Evolutionary conservation across 192 early-diverging fungal species (phyloP).

Genomic region (Coemansia biformis): DNA sequence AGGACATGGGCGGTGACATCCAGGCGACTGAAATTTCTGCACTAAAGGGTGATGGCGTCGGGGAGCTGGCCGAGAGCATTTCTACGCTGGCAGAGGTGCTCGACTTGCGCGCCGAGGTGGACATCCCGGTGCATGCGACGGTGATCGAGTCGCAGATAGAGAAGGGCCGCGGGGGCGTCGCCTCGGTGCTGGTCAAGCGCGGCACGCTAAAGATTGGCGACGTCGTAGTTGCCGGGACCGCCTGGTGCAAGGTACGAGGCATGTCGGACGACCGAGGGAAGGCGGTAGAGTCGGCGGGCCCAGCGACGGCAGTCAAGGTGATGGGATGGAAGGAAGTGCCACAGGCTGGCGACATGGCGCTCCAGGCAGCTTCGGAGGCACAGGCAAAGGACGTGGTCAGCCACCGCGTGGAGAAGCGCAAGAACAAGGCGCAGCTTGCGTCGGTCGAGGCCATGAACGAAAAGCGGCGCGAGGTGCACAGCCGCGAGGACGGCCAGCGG

Average conservation of each 20-base stretch:
- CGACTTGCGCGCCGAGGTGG: too few species aligned
- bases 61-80: too few species aligned
- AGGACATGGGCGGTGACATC: too few species aligned
- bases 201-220: conserved; percentile 79
- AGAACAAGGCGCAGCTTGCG: conserved; percentile 57
- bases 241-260: conserved; percentile 81
- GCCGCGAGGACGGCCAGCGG: conserved; percentile 53
- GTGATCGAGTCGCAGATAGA: conserved; percentile 86
- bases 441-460: conserved; percentile 74
- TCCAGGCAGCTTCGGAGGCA: conserved; percentile 58
- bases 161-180: conserved; percentile 79
- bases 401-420: conserved; percentile 59
- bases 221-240: conserved; percentile 77
- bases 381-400: conserved; percentile 72
- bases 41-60: too few species aligned
- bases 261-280: conserved; percentile 78
- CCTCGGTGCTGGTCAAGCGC: conserved; percentile 81
- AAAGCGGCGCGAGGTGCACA: conserved; percentile 55
- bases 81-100: too few species aligned
- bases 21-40: too few species aligned
- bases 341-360: conserved; percentile 79
- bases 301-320: conserved; percentile 79
- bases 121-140: conserved; percentile 82
- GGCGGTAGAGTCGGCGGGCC: conserved; percentile 66
- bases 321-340: conserved; percentile 94